Percentiles rank a stretch among this genome's conserved stretches.
Conservation (phyloP, 2,329 filamentous ascomycete species). For the Pyrenophora seminiperda region DNA sequence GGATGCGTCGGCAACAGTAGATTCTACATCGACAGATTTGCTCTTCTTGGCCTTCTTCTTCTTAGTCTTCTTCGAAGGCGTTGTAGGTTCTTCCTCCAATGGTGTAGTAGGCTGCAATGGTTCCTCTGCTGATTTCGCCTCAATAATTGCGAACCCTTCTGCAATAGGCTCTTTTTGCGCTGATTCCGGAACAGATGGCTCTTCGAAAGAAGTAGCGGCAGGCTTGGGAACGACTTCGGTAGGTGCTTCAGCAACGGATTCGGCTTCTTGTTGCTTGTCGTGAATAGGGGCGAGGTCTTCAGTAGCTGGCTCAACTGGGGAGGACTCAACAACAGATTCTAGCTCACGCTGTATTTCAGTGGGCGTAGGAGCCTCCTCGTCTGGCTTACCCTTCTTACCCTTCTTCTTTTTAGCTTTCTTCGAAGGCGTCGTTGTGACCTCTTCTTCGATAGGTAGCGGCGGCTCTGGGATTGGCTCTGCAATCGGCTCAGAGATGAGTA, state of each 20-base stretch:
- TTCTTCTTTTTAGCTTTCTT: conserved; percentile 53
- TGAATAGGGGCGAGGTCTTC: background rate
- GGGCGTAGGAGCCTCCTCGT: conserved; percentile 5
- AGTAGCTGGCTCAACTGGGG: background rate
- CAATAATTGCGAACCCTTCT: background rate
- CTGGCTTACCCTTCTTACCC: conserved; percentile 16
- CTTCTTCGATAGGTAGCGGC: conserved; percentile 1
- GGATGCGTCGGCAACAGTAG: background rate
- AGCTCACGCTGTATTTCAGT: conserved; percentile 2
- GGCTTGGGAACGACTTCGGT: background rate
- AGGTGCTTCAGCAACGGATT: background rate
- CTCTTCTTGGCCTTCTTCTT: conserved; percentile 46
- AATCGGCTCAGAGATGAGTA: no score
- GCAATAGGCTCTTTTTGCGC: background rate
- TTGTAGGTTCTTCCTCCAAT: conserved; percentile 13
- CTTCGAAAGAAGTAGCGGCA: background rate
- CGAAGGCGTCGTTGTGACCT: conserved; percentile 29
- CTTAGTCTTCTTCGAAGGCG: conserved; percentile 50
- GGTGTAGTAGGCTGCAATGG: conserved; percentile 1
- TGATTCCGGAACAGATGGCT: background rate
- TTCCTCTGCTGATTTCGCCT: conserved; percentile 9
- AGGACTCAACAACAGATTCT: background rate
- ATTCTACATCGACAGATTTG: conserved; percentile 11
- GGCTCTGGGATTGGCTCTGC: conserved; percentile 1
- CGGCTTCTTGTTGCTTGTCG: background rate